Percentiles rank a stretch among this genome's conserved stretches.
Evolutionary conservation across 2,329 filamentous ascomycete species (phyloP).

Genomic region (Fusarium burgessii): DNA sequence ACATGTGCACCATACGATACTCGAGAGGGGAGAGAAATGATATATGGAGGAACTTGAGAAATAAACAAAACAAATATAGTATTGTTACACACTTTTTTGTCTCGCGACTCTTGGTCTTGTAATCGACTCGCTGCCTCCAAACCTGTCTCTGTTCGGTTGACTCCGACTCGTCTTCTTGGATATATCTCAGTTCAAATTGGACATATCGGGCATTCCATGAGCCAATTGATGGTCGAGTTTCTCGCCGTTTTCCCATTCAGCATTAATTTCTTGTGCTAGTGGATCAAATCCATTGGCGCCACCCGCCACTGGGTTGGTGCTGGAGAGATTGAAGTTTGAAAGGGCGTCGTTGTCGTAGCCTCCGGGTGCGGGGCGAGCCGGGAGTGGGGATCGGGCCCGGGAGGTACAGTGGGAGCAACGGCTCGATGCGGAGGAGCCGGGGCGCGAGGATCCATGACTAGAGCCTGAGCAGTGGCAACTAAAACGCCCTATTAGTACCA

Average conservation of each 20-base stretch:
- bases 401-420: neutral
- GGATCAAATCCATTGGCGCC: neutral
- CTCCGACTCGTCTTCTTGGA: neutral
- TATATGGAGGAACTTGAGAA: neutral
- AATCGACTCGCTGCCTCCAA: neutral
- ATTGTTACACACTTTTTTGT: neutral
- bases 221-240: neutral
- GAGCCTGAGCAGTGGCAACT: constrained; percentile 6
- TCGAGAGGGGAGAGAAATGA: neutral
- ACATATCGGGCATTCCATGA: neutral
- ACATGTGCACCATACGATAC: neutral
- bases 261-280: neutral
- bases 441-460: neutral
- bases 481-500: neutral
- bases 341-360: neutral
- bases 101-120: constrained; percentile 13
- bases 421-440: constrained; percentile 2
- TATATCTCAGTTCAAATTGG: neutral
- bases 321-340: neutral
- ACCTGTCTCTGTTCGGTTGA: neutral
- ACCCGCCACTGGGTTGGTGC: neutral
- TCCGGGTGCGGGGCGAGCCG: neutral
- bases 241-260: neutral
- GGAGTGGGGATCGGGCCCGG: neutral
- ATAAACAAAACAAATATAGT: neutral